Conservation (phyloP, 208 protist species). For the Trypanosoma lewisi region DNA sequence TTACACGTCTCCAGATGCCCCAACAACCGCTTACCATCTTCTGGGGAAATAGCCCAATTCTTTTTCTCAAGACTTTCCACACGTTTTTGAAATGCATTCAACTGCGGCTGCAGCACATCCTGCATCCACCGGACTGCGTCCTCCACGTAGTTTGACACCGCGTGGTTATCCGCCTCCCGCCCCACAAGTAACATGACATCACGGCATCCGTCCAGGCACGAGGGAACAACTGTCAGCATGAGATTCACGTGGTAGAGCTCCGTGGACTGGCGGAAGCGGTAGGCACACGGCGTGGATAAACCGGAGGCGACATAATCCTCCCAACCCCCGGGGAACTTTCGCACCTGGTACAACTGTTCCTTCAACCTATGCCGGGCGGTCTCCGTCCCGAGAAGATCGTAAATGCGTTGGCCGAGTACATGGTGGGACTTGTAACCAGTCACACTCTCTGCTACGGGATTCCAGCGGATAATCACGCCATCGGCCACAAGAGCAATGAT, state of each 20-base stretch:
- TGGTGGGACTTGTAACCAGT: conserved; percentile 61
- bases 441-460: conserved; percentile 46
- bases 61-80: conserved; percentile 56
- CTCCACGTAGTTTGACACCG: conserved; percentile 63
- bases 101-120: conserved; percentile 68
- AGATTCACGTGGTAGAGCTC: conserved; percentile 62
- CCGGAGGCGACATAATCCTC: conserved; percentile 47
- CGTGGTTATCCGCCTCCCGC: conserved; percentile 61
- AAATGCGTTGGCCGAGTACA: conserved; percentile 75
- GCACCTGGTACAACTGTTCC: conserved; percentile 38
- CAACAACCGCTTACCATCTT: conserved; percentile 56
- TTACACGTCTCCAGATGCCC: conserved; percentile 73
- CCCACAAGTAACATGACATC: conserved; percentile 85
- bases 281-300: conserved; percentile 50
- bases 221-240: conserved; percentile 73
- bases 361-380: conserved; percentile 42
- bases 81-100: conserved; percentile 57
- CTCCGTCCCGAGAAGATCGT: conserved; percentile 50
- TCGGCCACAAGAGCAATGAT: conserved; percentile 75
- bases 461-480: conserved; percentile 89
- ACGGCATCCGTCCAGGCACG: conserved; percentile 32
- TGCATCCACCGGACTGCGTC: conserved; percentile 76
- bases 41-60: conserved; percentile 47
- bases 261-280: conserved; percentile 67
- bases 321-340: conserved; percentile 63